Percentiles rank a stretch among this genome's conserved stretches.
These are phyloP conservation scores for Botrytis hyacinthi DNA, from an alignment of 2,329 filamentous ascomycete genomes.

Conservation along the genomic window DNA sequence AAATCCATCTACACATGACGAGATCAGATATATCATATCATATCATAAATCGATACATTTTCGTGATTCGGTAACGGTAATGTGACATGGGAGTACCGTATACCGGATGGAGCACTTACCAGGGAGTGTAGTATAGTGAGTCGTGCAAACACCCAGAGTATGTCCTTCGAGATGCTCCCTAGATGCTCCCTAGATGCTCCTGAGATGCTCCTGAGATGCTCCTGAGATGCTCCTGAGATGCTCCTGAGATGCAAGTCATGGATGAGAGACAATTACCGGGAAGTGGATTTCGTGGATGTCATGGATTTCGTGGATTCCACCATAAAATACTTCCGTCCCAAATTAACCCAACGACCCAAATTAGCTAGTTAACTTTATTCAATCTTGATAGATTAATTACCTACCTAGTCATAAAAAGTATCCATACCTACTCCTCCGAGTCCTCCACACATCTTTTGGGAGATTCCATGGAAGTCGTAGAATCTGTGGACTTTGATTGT, in stretches of 20 bases:
- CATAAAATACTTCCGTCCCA: neutral
- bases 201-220: slow-evolving; percentile 2
- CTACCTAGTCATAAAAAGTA: neutral
- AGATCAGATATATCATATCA: neutral
- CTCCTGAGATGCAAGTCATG: slow-evolving; percentile 13
- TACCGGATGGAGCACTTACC: neutral
- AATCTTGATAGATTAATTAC: neutral
- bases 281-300: neutral
- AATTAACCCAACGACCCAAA: neutral
- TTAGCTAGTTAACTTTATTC: neutral
- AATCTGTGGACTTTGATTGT: neutral
- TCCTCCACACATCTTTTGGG: neutral
- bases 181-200: neutral
- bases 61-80: neutral
- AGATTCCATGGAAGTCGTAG: neutral
- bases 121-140: neutral
- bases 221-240: neutral
- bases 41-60: neutral
- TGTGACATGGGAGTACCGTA: neutral
- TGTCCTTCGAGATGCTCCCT: neutral
- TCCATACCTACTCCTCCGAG: neutral
- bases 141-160: neutral
- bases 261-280: slow-evolving; percentile 6
- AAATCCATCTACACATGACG: neutral
- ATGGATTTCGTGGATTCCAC: neutral